phyloP scores from a whole-genome alignment of 2,329 filamentous ascomycete genomes.

The Epichloe sibirici region DNA sequence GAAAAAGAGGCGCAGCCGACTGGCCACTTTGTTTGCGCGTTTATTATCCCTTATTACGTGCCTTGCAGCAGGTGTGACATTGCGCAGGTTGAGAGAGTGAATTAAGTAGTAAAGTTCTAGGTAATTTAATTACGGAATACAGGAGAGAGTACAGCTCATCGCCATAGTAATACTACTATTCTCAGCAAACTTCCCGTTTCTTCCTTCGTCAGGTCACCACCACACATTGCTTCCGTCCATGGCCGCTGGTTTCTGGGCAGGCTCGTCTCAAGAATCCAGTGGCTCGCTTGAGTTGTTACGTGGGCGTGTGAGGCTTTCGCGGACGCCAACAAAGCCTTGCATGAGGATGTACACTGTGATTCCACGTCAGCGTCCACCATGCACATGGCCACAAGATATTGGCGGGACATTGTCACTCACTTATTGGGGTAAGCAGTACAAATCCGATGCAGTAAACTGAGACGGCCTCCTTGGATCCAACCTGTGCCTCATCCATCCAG shows the following conservation, averaged over 20 bases:
- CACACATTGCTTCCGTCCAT: too few relatives aligned
- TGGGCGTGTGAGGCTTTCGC: constrained; percentile 27
- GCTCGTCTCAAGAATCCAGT: constrained; percentile 1
- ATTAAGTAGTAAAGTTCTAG: constrained; percentile 7
- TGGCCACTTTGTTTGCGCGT: too few relatives aligned
- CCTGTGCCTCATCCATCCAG: constrained; percentile 34
- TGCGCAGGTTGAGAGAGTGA: background rate
- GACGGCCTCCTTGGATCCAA: constrained; percentile 31
- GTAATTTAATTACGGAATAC: constrained; percentile 2
- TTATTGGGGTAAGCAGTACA: constrained; percentile 28
- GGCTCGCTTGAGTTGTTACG: constrained; percentile 13
- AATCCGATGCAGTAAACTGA: constrained; percentile 33
- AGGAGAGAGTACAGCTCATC: background rate
- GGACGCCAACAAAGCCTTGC: constrained; percentile 36
- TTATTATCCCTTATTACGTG: too few relatives aligned
- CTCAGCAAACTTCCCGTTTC: background rate
- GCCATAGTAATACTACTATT: background rate
- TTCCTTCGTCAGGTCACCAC: background rate
- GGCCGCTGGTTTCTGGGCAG: too few relatives aligned
- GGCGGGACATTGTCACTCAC: constrained; percentile 23
- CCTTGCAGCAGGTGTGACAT: too few relatives aligned
- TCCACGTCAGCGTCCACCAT: constrained; percentile 8
- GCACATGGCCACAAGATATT: background rate
- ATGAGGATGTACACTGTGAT: constrained; percentile 33
- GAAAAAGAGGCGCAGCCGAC: too few relatives aligned